A percentile compares a stretch with the other conserved stretches of the same genome.
Conservation (phyloP, 2,329 filamentous ascomycete genomes). For the Lachnellula hyalina region DNA sequence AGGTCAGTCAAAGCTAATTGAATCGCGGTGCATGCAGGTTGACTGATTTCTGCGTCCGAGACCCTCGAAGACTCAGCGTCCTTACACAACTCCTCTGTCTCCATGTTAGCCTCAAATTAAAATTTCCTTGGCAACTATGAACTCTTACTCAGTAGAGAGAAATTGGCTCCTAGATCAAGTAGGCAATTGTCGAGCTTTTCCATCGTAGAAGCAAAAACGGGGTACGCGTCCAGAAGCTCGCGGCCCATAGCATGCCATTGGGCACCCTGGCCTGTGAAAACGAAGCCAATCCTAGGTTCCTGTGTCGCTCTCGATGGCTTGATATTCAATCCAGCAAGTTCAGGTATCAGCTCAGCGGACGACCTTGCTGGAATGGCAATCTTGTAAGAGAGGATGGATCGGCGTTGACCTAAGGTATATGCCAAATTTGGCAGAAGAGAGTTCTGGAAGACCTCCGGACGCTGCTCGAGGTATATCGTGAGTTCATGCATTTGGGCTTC, state of each 20-base stretch:
- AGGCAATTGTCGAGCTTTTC: slow-evolving; percentile 32
- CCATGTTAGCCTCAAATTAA: background rate
- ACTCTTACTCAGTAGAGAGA: slow-evolving; percentile 17
- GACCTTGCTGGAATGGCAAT: slow-evolving; percentile 16
- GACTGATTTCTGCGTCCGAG: slow-evolving; percentile 37
- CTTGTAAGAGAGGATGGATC: slow-evolving; percentile 25
- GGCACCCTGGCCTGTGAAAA: slow-evolving; percentile 27
- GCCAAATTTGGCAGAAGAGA: slow-evolving; percentile 21
- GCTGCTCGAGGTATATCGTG: slow-evolving; percentile 21
- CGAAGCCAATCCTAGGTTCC: slow-evolving; percentile 22
- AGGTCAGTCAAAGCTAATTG: slow-evolving; percentile 43
- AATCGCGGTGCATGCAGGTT: slow-evolving; percentile 42
- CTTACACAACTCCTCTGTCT: slow-evolving; percentile 33
- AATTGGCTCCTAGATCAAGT: slow-evolving; percentile 30
- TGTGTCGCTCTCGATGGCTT: slow-evolving; percentile 8
- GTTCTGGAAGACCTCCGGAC: slow-evolving; percentile 22
- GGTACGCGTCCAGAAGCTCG: slow-evolving; percentile 29
- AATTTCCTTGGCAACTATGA: background rate
- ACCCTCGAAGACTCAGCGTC: slow-evolving; percentile 33
- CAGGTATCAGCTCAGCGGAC: slow-evolving; percentile 27
- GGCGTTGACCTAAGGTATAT: slow-evolving; percentile 25
- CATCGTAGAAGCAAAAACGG: slow-evolving; percentile 33
- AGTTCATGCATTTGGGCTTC: slow-evolving; percentile 17
- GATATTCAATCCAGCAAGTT: slow-evolving; percentile 36
- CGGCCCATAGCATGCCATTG: slow-evolving; percentile 22